These are phyloP conservation scores for Chalaropsis thielavioides DNA, from an alignment of 2,329 filamentous ascomycete species.

Conservation along the genomic window DNA sequence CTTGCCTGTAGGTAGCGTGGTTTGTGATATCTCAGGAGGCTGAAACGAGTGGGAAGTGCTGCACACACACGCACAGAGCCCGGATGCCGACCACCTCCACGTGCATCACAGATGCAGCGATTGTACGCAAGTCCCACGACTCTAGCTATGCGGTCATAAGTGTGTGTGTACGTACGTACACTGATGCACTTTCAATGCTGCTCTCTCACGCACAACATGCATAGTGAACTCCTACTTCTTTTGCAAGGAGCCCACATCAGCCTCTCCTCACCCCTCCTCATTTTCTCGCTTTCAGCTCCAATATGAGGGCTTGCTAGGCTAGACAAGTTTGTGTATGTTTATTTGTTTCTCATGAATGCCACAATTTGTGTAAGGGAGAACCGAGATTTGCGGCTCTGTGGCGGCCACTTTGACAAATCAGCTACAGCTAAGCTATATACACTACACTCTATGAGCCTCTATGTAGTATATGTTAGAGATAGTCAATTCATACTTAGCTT, in stretches of 20 bases:
- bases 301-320: not conserved
- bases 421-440: not conserved
- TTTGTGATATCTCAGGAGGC: not conserved
- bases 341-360: not conserved
- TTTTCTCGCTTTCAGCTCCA: not conserved
- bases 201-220: not conserved
- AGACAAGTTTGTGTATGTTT: not conserved
- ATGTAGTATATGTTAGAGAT: too few relatives aligned
- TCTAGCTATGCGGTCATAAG: too few relatives aligned
- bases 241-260: not conserved
- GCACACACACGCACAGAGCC: not conserved
- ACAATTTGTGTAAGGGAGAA: not conserved
- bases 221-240: not conserved
- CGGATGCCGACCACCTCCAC: not conserved
- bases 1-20: not conserved
- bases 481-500: too few relatives aligned
- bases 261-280: not conserved
- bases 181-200: not conserved
- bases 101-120: not conserved
- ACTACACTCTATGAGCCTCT: too few relatives aligned
- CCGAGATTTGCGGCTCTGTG: not conserved
- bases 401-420: not conserved
- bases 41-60: not conserved
- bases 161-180: too few relatives aligned
- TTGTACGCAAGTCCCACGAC: not conserved